Conservation (phyloP, 805 yeast genomes). For the Blastobotrys mokoenaii region DNA sequence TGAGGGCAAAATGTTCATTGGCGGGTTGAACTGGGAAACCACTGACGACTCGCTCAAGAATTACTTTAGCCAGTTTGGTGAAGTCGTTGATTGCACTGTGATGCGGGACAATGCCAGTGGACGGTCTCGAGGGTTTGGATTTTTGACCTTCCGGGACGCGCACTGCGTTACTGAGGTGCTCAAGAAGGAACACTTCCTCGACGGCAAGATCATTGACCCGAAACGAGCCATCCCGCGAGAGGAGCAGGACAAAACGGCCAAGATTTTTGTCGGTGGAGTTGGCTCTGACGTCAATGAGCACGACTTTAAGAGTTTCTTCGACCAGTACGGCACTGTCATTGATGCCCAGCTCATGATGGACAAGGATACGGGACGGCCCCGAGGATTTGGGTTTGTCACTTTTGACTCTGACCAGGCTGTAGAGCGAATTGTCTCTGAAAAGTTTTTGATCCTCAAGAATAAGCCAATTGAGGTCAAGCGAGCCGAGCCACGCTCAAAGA, state of each 20-base stretch:
- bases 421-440: conserved; percentile 75
- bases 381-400: conserved; percentile 96
- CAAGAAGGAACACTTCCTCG: conserved; percentile 77
- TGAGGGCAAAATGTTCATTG: conserved; percentile 87
- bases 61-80: conserved; percentile 84
- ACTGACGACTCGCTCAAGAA: conserved; percentile 76
- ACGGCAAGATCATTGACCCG: conserved; percentile 95
- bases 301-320: conserved; percentile 79
- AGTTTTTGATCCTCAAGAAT: conserved; percentile 77
- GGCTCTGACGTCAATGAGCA: conserved; percentile 88
- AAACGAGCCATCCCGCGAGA: conserved; percentile 96
- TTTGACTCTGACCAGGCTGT: conserved; percentile 93
- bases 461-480: conserved; percentile 43
- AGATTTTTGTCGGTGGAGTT: conserved; percentile 95
- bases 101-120: conserved; percentile 88
- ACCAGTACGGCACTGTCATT: conserved; percentile 81
- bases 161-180: conserved; percentile 79
- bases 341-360: conserved; percentile 97
- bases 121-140: conserved; percentile 91
- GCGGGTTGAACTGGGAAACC: conserved; percentile 98
- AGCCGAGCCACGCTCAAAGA: conserved; percentile 32
- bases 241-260: conserved; percentile 94
- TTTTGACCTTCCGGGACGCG: conserved; percentile 78
- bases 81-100: conserved; percentile 76
- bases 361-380: conserved; percentile 91